Evolutionary conservation across 768 basidiomycete species (phyloP).

Genomic region (Kwoniella bestiolae): DNA sequence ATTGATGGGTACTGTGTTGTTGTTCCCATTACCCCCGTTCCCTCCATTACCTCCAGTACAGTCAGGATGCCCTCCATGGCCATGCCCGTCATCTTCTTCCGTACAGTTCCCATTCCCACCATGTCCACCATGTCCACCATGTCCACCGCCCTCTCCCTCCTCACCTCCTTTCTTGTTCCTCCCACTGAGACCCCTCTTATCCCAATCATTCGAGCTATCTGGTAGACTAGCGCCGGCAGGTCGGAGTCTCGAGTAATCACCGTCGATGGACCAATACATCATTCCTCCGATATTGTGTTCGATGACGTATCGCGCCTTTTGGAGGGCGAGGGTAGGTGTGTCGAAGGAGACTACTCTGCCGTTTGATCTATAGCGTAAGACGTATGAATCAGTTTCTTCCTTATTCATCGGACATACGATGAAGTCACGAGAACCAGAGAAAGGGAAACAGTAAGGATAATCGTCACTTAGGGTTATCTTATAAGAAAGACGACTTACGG

Average conservation of each 20-base stretch:
- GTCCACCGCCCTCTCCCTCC: neutral
- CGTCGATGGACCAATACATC: constrained; percentile 26
- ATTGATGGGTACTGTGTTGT: neutral
- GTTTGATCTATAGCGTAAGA: too few relatives aligned
- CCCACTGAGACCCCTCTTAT: neutral
- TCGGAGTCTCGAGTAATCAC: constrained; percentile 14
- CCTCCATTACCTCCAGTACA: neutral
- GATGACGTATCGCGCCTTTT: constrained; percentile 16
- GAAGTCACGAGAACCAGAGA: too few relatives aligned
- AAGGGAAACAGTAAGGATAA: too few relatives aligned
- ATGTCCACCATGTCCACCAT: neutral
- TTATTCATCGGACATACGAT: too few relatives aligned
- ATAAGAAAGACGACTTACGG: constrained; percentile 4
- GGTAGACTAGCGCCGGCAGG: constrained; percentile 1
- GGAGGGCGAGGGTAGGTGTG: constrained; percentile 11
- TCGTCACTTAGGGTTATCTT: neutral
- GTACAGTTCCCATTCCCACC: neutral
- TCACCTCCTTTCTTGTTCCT: constrained; percentile 3
- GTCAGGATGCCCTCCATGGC: neutral
- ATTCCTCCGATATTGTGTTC: constrained; percentile 21
- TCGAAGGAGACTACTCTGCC: constrained; percentile 18
- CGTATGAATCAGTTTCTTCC: too few relatives aligned
- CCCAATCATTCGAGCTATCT: neutral
- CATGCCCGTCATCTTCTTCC: neutral
- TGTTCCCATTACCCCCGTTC: constrained; percentile 5